phyloP scores from a whole-genome alignment of 2,329 filamentous ascomycete genomes.

The Ophiosphaerella korrae region DNA sequence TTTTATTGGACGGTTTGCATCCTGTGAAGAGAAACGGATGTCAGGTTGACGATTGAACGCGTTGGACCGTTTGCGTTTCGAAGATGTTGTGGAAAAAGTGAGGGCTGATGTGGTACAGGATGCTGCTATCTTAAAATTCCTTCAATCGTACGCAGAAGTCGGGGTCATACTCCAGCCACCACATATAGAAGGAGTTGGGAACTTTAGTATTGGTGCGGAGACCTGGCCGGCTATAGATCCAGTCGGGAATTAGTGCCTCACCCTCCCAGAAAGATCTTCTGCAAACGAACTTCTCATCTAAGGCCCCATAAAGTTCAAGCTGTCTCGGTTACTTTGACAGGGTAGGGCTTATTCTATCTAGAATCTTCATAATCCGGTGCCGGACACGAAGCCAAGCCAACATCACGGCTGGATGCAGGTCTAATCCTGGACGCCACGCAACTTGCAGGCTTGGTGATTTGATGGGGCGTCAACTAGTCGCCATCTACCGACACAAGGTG shows the following conservation, averaged over 20 bases:
- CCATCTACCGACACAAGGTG: too few relatives aligned
- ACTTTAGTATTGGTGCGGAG: conserved; percentile 2
- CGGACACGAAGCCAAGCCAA: conserved; percentile 6
- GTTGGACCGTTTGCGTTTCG: not conserved
- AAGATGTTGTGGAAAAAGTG: not conserved
- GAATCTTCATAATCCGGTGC: not conserved
- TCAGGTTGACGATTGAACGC: not conserved
- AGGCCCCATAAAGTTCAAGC: not conserved
- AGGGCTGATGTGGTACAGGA: conserved; percentile 1
- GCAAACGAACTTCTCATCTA: not conserved
- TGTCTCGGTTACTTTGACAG: conserved; percentile 3
- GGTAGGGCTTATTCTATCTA: not conserved
- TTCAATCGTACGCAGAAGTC: conserved; percentile 2
- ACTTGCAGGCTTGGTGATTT: not conserved
- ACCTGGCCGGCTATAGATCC: not conserved
- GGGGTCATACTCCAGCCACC: not conserved
- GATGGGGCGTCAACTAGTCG: too few relatives aligned
- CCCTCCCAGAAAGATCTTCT: not conserved
- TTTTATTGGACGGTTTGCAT: conserved; percentile 7
- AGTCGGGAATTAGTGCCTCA: not conserved
- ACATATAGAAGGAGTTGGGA: not conserved
- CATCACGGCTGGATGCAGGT: conserved; percentile 5
- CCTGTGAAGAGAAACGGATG: not conserved
- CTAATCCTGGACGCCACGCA: conserved; percentile 9
- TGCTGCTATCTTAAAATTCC: conserved; percentile 7